Percentiles rank a stretch among this genome's conserved stretches.
phyloP scores from a whole-genome alignment of 768 basidiomycete species.

The Leccinum subtestaceum region DNA sequence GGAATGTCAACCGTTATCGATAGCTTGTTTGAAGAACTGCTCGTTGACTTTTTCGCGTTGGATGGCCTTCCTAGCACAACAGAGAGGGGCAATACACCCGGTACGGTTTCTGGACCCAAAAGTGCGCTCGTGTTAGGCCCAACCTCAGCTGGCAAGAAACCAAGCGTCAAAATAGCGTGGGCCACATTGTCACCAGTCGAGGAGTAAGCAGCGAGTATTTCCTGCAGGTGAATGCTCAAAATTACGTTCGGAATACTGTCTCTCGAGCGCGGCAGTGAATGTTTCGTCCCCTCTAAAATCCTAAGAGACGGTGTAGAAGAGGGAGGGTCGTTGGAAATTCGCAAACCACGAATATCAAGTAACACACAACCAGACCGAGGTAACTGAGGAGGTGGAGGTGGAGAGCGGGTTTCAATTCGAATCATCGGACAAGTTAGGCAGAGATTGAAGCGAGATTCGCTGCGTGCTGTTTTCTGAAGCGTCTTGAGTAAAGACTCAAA shows the following conservation, averaged over 20 bases:
- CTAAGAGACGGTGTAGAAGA: constrained; percentile 24
- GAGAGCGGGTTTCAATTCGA: constrained; percentile 66
- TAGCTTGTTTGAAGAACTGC: constrained; percentile 7
- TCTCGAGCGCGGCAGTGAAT: not conserved
- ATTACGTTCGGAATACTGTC: constrained; percentile 21
- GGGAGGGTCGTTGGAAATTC: constrained; percentile 33
- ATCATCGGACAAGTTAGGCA: constrained; percentile 51
- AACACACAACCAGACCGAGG: constrained; percentile 69
- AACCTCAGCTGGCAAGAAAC: constrained; percentile 34
- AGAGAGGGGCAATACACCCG: constrained; percentile 20
- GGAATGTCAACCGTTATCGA: constrained; percentile 47
- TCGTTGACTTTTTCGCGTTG: not conserved
- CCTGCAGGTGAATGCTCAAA: constrained; percentile 40
- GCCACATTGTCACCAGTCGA: constrained; percentile 39
- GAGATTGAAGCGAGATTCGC: constrained; percentile 20
- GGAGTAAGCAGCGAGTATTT: constrained; percentile 51
- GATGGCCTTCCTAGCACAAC: constrained; percentile 18
- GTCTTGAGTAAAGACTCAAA: constrained; percentile 4
- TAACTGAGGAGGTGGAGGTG: constrained; percentile 45
- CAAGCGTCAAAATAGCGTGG: constrained; percentile 48
- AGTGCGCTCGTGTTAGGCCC: constrained; percentile 20
- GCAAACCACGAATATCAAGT: constrained; percentile 58
- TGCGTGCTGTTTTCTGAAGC: constrained; percentile 10
- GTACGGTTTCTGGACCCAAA: constrained; percentile 21
- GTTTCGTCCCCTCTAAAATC: constrained; percentile 26